Percentiles rank a stretch among this genome's conserved stretches.
Evolutionary conservation across 768 basidiomycete species (phyloP).

Genomic region (Leccinum longicurvipes): DNA sequence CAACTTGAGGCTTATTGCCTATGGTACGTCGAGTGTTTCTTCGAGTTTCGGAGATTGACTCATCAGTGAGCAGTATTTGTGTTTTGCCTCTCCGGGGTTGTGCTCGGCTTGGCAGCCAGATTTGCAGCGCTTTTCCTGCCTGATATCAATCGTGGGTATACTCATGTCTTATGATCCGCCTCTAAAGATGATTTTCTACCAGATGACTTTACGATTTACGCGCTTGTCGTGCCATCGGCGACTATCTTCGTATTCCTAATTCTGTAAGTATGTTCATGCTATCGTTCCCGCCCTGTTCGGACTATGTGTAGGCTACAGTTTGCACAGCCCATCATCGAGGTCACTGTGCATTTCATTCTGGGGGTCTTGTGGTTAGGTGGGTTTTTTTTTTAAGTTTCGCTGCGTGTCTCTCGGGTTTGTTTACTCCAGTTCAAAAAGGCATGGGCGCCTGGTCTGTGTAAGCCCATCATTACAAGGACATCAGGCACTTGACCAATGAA

Average conservation of each 20-base stretch:
- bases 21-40: slow-evolving; percentile 37
- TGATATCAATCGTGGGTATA: slow-evolving; percentile 52
- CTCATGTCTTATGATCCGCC: not conserved
- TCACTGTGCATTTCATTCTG: slow-evolving; percentile 48
- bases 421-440: slow-evolving; percentile 39
- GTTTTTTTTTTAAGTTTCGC: slow-evolving; percentile 19
- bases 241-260: slow-evolving; percentile 63
- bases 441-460: slow-evolving; percentile 77
- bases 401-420: not conserved
- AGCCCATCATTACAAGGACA: slow-evolving; percentile 19
- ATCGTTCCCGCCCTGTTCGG: not conserved
- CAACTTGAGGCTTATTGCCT: slow-evolving; percentile 51
- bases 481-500: slow-evolving; percentile 3
- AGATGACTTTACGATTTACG: slow-evolving; percentile 73
- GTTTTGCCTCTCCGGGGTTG: slow-evolving; percentile 42
- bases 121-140: slow-evolving; percentile 69
- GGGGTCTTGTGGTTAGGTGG: slow-evolving; percentile 68
- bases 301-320: slow-evolving; percentile 54
- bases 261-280: slow-evolving; percentile 39
- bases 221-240: slow-evolving; percentile 59
- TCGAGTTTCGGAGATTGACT: slow-evolving; percentile 20
- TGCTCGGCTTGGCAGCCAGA: slow-evolving; percentile 67
- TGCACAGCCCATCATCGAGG: slow-evolving; percentile 66
- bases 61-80: slow-evolving; percentile 31
- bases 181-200: slow-evolving; percentile 1